Evolutionary conservation across 306 rosid species (phyloP).

Genomic region (Argentina anserina): DNA sequence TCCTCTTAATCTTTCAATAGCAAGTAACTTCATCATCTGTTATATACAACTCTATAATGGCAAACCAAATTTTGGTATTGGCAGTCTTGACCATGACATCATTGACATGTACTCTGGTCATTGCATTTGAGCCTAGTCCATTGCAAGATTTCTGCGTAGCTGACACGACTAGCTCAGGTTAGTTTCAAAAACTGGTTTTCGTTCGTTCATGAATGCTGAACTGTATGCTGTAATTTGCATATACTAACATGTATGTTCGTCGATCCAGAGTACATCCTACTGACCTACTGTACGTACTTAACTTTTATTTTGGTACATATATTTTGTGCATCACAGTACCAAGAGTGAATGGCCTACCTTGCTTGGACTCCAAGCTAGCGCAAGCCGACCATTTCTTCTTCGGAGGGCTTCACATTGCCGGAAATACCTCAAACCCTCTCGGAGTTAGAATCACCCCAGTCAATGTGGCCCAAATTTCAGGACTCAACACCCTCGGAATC

Average conservation of each 20-base stretch:
- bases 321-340: not conserved
- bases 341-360: slow-evolving; percentile 16
- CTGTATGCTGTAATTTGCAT: not conserved
- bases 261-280: not conserved
- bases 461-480: slow-evolving; percentile 23
- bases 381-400: slow-evolving; percentile 19
- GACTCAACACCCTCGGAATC: slow-evolving; percentile 25
- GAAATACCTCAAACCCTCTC: slow-evolving; percentile 24
- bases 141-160: slow-evolving; percentile 35
- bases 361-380: slow-evolving; percentile 15
- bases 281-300: not conserved
- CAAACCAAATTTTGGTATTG: not conserved
- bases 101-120: not conserved
- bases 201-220: not conserved
- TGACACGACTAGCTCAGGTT: slow-evolving; percentile 23
- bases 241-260: not conserved
- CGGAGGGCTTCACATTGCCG: slow-evolving; percentile 15
- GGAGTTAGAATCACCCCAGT: slow-evolving; percentile 15
- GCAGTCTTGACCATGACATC: not conserved
- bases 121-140: slow-evolving; percentile 30
- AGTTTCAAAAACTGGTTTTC: not conserved
- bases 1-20: not conserved
- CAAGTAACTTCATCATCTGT: not conserved
- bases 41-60: not conserved
- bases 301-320: not conserved